Evolutionary conservation across 2,329 filamentous ascomycete species (phyloP).

Genomic region (Penicillium frequentans): DNA sequence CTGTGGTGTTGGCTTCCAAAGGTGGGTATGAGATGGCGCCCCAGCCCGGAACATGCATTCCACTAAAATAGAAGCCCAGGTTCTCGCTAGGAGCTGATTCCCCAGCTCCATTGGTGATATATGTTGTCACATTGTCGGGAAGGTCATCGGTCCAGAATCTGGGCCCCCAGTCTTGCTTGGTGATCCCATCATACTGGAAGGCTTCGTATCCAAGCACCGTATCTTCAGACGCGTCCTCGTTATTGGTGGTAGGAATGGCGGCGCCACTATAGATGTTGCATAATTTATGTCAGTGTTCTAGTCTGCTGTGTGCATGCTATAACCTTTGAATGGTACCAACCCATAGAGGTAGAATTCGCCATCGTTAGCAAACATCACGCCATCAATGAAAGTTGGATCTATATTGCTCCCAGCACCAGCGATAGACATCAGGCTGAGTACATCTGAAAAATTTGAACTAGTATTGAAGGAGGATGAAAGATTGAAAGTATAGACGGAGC

Average conservation of each 20-base stretch:
- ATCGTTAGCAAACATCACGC: conserved; percentile 65
- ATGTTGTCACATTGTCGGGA: conserved; percentile 54
- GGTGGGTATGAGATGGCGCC: conserved; percentile 50
- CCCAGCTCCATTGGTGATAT: conserved; percentile 64
- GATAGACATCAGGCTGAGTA: conserved; percentile 39
- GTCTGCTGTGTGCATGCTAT: neutral
- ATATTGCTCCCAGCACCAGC: conserved; percentile 11
- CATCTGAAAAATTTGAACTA: conserved; percentile 10
- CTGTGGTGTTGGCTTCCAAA: conserved; percentile 42
- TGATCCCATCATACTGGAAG: conserved; percentile 46
- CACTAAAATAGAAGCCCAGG: conserved; percentile 70
- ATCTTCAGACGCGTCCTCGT: conserved; percentile 43
- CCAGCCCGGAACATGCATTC: conserved; percentile 53
- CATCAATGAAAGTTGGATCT: conserved; percentile 60
- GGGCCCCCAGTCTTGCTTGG: conserved; percentile 22
- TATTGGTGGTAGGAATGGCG: conserved; percentile 39
- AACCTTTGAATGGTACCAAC: conserved; percentile 18
- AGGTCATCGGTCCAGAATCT: conserved; percentile 47
- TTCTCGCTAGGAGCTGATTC: conserved; percentile 69
- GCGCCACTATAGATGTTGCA: conserved; percentile 40
- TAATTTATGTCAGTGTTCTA: neutral
- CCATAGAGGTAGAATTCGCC: conserved; percentile 65
- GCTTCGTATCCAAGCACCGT: conserved; percentile 53
- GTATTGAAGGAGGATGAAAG: conserved; percentile 15
- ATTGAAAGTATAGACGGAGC: conserved; percentile 15